Evolutionary conservation across 306 rosid genomes (phyloP).

Genomic region (Biancaea sappan): DNA sequence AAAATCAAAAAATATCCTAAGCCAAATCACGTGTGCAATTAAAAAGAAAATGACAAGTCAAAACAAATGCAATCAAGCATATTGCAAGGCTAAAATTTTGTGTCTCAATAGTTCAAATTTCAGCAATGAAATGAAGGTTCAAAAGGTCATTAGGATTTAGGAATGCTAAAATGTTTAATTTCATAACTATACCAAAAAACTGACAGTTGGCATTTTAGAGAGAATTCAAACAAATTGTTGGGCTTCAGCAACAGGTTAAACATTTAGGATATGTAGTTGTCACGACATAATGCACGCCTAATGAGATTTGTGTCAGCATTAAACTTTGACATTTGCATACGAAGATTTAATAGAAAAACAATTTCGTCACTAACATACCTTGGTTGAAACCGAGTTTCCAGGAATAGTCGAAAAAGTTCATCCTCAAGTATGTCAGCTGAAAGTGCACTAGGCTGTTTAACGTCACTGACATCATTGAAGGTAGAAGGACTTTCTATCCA

Average conservation of each 20-base stretch:
- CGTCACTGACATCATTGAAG: constrained; percentile 19
- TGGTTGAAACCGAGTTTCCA: constrained; percentile 63
- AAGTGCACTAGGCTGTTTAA: constrained; percentile 39
- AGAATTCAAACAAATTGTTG: constrained; percentile 5
- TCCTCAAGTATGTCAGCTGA: constrained; percentile 51
- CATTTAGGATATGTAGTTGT: not conserved
- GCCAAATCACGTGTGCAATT: not conserved
- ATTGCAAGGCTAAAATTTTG: not conserved
- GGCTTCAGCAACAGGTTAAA: not conserved
- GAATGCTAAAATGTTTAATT: not conserved
- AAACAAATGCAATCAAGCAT: not conserved
- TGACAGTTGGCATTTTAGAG: not conserved
- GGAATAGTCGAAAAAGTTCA: constrained; percentile 55
- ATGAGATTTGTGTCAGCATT: constrained; percentile 2
- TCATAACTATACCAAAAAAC: no score
- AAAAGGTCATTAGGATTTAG: not conserved
- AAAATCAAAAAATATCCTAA: not conserved
- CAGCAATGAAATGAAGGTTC: constrained; percentile 23
- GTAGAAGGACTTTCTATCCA: constrained; percentile 53
- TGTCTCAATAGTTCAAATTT: not conserved
- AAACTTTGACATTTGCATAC: not conserved
- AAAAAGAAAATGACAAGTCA: not conserved
- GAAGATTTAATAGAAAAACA: not conserved
- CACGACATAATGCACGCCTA: not conserved
- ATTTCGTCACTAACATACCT: constrained; percentile 50